These are phyloP conservation scores for Plasmodium coatneyi DNA, from an alignment of 169 alveolate species.

Conservation along the genomic window DNA sequence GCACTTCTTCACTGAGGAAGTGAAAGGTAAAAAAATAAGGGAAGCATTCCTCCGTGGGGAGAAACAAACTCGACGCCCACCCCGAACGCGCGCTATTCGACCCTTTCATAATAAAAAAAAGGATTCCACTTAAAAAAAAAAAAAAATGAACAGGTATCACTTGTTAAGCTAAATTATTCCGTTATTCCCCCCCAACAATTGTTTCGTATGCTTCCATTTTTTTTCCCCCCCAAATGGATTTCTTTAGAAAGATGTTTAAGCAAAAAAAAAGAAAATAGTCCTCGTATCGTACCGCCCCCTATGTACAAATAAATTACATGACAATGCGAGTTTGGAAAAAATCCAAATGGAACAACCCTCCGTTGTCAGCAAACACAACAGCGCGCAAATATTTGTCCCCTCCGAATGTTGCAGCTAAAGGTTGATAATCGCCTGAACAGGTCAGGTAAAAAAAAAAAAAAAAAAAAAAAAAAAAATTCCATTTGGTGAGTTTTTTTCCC, in stretches of 20 bases:
- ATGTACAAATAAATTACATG: neutral
- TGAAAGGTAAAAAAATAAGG: neutral
- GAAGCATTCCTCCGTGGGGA: neutral
- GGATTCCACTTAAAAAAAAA: neutral
- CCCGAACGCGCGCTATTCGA: neutral
- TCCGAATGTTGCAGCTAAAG: neutral
- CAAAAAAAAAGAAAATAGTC: neutral
- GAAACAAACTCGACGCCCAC: neutral
- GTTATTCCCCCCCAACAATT: neutral
- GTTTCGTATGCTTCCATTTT: neutral
- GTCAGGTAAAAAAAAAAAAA: neutral
- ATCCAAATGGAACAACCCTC: neutral
- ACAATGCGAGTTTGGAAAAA: neutral
- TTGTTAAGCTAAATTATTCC: neutral
- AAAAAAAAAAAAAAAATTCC: neutral
- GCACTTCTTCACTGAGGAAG: neutral
- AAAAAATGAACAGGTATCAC: neutral
- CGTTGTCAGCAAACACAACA: neutral
- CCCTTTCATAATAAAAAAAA: neutral
- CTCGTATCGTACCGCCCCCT: neutral
- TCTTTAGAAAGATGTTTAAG: neutral
- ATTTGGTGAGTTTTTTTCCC: neutral
- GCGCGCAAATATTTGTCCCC: neutral
- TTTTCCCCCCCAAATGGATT: neutral
- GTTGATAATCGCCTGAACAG: neutral